Evolutionary conservation across 2,329 filamentous ascomycete species (phyloP).

Genomic region (Fusarium nelsonii): DNA sequence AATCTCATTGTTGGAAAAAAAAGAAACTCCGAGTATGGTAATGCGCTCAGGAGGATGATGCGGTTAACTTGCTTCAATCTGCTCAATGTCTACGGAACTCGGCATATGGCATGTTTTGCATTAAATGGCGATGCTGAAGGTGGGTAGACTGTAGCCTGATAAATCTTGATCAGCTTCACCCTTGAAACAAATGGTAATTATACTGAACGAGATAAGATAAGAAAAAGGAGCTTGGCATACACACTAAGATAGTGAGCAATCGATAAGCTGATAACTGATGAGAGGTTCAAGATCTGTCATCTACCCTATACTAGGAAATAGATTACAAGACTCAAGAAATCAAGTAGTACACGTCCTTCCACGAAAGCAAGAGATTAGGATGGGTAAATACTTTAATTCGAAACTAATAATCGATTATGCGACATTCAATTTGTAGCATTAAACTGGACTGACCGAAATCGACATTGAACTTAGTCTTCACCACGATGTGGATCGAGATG

Average conservation of each 20-base stretch:
- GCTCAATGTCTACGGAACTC: slow-evolving; percentile 2
- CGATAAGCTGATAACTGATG: neutral
- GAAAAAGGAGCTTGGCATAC: neutral
- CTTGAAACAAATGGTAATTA: slow-evolving; percentile 14
- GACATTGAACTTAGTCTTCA: too few species aligned
- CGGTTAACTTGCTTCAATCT: neutral
- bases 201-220: neutral
- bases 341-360: too few species aligned
- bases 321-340: neutral
- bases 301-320: neutral
- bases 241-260: neutral
- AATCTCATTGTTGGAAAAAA: slow-evolving; percentile 1
- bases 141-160: slow-evolving; percentile 2
- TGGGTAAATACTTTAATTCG: too few species aligned
- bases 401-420: too few species aligned
- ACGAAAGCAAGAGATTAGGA: too few species aligned
- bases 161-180: neutral
- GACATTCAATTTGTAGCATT: too few species aligned
- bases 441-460: too few species aligned
- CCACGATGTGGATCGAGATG: too few species aligned
- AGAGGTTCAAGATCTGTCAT: neutral
- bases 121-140: neutral
- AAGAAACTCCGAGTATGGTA: neutral
- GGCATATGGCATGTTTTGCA: slow-evolving; percentile 7
- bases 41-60: neutral